Evolutionary conservation across 2,329 filamentous ascomycete species (phyloP).

Genomic region (Monascus ruber): DNA sequence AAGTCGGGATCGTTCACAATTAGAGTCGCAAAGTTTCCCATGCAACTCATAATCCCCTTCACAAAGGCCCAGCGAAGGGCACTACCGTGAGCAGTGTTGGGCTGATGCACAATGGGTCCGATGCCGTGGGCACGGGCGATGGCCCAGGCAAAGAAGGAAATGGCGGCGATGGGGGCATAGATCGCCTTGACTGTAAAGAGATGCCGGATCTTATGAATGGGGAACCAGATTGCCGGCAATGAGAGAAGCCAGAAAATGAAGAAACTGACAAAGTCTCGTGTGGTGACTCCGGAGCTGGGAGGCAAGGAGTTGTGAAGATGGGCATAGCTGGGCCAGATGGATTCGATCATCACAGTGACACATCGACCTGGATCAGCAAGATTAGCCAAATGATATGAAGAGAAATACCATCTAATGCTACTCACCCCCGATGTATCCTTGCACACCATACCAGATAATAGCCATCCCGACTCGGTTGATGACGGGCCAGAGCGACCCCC

Average conservation of each 20-base stretch:
- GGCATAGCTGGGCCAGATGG: constrained; percentile 59
- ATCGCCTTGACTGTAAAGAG: constrained; percentile 84
- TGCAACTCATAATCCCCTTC: constrained; percentile 74
- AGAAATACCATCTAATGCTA: background rate
- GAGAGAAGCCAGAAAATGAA: constrained; percentile 77
- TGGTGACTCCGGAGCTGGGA: constrained; percentile 55
- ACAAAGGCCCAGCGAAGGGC: constrained; percentile 71
- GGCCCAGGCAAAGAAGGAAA: constrained; percentile 81
- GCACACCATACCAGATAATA: constrained; percentile 76
- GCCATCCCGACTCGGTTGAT: constrained; percentile 82
- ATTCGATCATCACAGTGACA: constrained; percentile 76
- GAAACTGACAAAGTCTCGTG: constrained; percentile 66
- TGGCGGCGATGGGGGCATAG: constrained; percentile 69
- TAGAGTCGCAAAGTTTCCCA: constrained; percentile 82
- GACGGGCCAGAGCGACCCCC: constrained; percentile 79
- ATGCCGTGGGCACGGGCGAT: constrained; percentile 70
- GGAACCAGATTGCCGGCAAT: constrained; percentile 78
- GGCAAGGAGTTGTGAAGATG: constrained; percentile 58
- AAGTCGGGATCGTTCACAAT: constrained; percentile 77
- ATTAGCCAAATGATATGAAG: background rate
- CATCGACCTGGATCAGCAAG: constrained; percentile 47
- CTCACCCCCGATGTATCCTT: constrained; percentile 58
- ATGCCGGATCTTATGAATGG: constrained; percentile 77
- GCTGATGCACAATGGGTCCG: constrained; percentile 68
- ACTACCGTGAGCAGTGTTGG: constrained; percentile 51